Percentiles rank a stretch among this genome's conserved stretches.
Evolutionary conservation across 2,329 filamentous ascomycete genomes (phyloP).

Genomic region (Curvularia hawaiiensis): DNA sequence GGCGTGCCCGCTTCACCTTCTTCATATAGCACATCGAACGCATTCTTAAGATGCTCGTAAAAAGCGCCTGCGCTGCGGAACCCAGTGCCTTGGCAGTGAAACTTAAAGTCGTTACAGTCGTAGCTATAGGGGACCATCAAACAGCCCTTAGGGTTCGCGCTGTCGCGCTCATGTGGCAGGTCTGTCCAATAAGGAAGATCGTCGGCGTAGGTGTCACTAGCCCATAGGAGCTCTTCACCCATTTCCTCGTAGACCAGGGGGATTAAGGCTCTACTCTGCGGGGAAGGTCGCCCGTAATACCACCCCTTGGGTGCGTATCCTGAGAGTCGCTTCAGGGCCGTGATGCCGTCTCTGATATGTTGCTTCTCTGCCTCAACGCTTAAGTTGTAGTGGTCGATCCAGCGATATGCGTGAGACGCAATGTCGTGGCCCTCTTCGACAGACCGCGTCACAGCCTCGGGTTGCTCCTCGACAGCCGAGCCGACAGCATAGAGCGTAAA

Average conservation of each 20-base stretch:
- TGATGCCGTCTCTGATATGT: slow-evolving; percentile 53
- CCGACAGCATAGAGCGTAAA: slow-evolving; percentile 59
- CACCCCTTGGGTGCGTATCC: slow-evolving; percentile 56
- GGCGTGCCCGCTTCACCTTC: slow-evolving; percentile 50
- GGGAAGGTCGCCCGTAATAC: slow-evolving; percentile 56
- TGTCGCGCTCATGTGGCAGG: slow-evolving; percentile 54
- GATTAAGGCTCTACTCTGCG: slow-evolving; percentile 54
- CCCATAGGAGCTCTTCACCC: slow-evolving; percentile 57
- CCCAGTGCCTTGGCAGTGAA: slow-evolving; percentile 50
- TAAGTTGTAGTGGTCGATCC: slow-evolving; percentile 58
- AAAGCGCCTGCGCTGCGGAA: slow-evolving; percentile 55
- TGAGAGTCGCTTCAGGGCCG: slow-evolving; percentile 49
- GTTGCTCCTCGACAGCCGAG: slow-evolving; percentile 55
- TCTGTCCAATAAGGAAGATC: slow-evolving; percentile 63
- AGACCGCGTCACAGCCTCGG: slow-evolving; percentile 53
- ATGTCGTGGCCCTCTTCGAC: slow-evolving; percentile 59
- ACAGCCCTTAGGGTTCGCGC: slow-evolving; percentile 52
- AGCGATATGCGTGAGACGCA: slow-evolving; percentile 57
- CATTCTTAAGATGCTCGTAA: slow-evolving; percentile 55
- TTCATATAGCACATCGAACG: slow-evolving; percentile 61
- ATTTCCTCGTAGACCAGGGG: slow-evolving; percentile 60
- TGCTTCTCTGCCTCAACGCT: slow-evolving; percentile 54
- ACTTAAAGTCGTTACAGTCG: slow-evolving; percentile 62
- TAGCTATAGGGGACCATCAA: slow-evolving; percentile 62
- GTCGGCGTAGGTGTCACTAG: slow-evolving; percentile 59